These are phyloP conservation scores for Pseudogymnoascus sp. DNA, from an alignment of 2,329 filamentous ascomycete species.

Conservation along the genomic window DNA sequence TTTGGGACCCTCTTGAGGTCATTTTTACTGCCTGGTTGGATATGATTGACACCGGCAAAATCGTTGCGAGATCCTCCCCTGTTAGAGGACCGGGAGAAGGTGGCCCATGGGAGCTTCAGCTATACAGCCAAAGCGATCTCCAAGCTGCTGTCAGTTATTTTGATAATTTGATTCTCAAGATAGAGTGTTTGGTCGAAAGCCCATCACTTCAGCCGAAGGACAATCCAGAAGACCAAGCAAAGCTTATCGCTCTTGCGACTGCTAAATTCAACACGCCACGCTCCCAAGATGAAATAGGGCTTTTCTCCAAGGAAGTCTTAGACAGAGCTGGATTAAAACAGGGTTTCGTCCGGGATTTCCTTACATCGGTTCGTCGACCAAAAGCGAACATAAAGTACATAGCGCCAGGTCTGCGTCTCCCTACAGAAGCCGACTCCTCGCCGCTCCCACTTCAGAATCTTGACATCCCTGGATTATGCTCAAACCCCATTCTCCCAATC, in stretches of 20 bases:
- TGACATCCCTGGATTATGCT: not conserved
- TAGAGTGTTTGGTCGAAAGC: slow-evolving; percentile 11
- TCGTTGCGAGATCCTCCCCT: slow-evolving; percentile 10
- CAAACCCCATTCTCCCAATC: slow-evolving; percentile 10
- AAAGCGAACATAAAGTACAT: slow-evolving; percentile 11
- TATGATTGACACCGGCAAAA: slow-evolving; percentile 16
- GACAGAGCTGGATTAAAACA: slow-evolving; percentile 9
- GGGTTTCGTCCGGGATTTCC: slow-evolving; percentile 12
- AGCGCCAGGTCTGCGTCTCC: slow-evolving; percentile 12
- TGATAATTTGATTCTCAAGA: slow-evolving; percentile 11
- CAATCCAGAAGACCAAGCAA: slow-evolving; percentile 12
- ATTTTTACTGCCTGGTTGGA: slow-evolving; percentile 17
- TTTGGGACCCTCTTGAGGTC: slow-evolving; percentile 20
- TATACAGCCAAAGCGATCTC: slow-evolving; percentile 14
- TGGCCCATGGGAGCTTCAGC: slow-evolving; percentile 14
- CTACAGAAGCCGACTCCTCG: slow-evolving; percentile 6
- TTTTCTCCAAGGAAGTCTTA: slow-evolving; percentile 11
- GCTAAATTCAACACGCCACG: slow-evolving; percentile 7
- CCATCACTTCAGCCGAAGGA: slow-evolving; percentile 9
- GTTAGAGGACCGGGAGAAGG: not conserved
- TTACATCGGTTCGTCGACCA: slow-evolving; percentile 11
- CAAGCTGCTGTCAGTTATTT: slow-evolving; percentile 6
- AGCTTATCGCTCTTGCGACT: slow-evolving; percentile 7
- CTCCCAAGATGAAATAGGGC: slow-evolving; percentile 1
- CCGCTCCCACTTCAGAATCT: slow-evolving; percentile 3